Conservation (phyloP, 176 grass and related monocot species). For the Neostapfia colusana region DNA sequence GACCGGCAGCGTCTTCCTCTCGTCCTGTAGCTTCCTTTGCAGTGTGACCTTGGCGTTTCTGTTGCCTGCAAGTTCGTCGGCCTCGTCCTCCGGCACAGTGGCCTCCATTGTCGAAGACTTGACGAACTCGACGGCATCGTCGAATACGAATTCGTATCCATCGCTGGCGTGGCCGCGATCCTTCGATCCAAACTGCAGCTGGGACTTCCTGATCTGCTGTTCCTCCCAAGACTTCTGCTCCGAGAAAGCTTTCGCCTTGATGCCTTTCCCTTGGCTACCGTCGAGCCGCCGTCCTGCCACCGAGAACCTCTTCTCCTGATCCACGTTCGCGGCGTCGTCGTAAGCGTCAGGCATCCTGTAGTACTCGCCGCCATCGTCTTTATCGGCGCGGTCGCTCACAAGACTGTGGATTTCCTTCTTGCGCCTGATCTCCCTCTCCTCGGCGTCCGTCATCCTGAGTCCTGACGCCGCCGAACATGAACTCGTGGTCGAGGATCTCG, state of each 20-base stretch:
- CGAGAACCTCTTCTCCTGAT: conserved; percentile 37
- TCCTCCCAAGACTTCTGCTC: conserved; percentile 51
- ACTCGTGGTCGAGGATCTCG: conserved; percentile 27
- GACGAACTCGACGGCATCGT: conserved; percentile 36
- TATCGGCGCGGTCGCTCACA: neutral
- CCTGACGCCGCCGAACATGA: conserved; percentile 28
- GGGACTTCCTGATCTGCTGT: conserved; percentile 34
- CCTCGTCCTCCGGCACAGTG: conserved; percentile 5
- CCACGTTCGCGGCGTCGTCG: conserved; percentile 23
- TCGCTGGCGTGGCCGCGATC: neutral
- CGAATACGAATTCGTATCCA: conserved; percentile 21
- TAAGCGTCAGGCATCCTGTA: conserved; percentile 49
- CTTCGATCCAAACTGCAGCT: conserved; percentile 32
- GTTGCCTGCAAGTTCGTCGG: conserved; percentile 17
- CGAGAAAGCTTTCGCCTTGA: neutral
- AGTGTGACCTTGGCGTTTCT: neutral
- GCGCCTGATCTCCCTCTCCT: neutral
- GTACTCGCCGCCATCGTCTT: conserved; percentile 4
- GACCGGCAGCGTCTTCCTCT: conserved; percentile 52
- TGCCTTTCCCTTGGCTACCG: neutral
- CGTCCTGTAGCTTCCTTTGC: conserved; percentile 26
- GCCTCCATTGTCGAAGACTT: conserved; percentile 5
- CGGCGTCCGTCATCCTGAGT: conserved; percentile 28
- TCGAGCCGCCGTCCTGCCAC: conserved; percentile 26
- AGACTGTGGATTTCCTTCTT: conserved; percentile 27